A percentile compares a stretch with the other conserved stretches of the same genome.
Evolutionary conservation across 1,139 yeast genomes (phyloP).

Genomic region (Suhomyces taliae): DNA sequence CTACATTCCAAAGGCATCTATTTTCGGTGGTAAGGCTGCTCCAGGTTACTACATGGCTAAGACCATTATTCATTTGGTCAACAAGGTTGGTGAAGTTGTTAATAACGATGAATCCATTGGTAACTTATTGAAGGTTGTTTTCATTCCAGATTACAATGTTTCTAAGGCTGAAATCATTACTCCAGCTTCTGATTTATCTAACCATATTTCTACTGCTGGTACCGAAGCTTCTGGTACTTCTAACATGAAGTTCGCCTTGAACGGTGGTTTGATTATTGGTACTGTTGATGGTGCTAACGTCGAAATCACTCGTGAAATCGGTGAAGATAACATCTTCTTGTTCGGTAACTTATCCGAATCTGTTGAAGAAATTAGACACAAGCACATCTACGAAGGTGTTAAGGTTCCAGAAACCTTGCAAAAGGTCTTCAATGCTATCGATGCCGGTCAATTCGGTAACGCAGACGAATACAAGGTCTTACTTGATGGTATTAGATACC

Average conservation of each 20-base stretch:
- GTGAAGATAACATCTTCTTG: constrained; percentile 88
- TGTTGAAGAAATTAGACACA: constrained; percentile 81
- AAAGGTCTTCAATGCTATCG: constrained; percentile 67
- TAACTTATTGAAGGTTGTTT: constrained; percentile 79
- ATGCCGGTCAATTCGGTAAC: constrained; percentile 70
- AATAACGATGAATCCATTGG: constrained; percentile 75
- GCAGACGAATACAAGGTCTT: constrained; percentile 66
- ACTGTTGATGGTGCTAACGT: constrained; percentile 98
- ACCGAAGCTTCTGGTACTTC: constrained; percentile 97
- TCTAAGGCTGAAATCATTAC: constrained; percentile 89
- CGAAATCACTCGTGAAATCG: constrained; percentile 90
- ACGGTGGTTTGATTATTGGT: constrained; percentile 92
- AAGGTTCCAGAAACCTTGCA: constrained; percentile 56
- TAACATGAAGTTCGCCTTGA: constrained; percentile 91
- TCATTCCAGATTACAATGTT: constrained; percentile 89
- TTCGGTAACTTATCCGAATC: constrained; percentile 90
- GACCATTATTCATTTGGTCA: constrained; percentile 80
- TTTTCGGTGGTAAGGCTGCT: constrained; percentile 94
- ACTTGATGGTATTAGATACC: constrained; percentile 64
- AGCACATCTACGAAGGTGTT: constrained; percentile 62
- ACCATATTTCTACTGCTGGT: constrained; percentile 97
- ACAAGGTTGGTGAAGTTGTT: constrained; percentile 76
- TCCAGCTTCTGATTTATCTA: constrained; percentile 89
- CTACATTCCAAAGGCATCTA: constrained; percentile 73
- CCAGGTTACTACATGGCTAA: constrained; percentile 97